Percentiles rank a stretch among this genome's conserved stretches.
Evolutionary conservation across 2,329 filamentous ascomycete species (phyloP).

Genomic region (Aspergillus neotritici): DNA sequence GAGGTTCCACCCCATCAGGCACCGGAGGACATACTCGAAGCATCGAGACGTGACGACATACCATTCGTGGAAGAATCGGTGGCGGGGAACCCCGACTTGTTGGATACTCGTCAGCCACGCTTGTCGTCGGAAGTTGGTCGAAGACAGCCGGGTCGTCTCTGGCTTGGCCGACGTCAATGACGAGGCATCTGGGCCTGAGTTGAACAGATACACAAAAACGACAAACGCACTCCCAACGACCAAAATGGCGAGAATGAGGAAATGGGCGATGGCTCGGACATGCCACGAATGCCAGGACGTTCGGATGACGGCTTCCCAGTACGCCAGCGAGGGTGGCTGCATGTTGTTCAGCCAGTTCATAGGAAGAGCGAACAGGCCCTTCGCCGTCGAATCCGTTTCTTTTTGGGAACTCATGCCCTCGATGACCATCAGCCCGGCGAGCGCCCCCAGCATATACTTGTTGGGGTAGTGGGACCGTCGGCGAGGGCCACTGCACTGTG

Average conservation of each 20-base stretch:
- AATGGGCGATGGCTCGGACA: slow-evolving; percentile 32
- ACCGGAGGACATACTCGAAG: slow-evolving; percentile 72
- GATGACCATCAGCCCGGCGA: slow-evolving; percentile 86
- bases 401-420: slow-evolving; percentile 70
- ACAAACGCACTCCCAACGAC: slow-evolving; percentile 53
- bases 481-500: slow-evolving; percentile 39
- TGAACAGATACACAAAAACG: slow-evolving; percentile 51
- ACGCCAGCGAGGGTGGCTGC: slow-evolving; percentile 18
- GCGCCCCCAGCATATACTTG: slow-evolving; percentile 87
- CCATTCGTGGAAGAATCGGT: slow-evolving; percentile 80
- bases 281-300: slow-evolving; percentile 34
- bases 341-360: slow-evolving; percentile 49
- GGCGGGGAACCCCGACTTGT: slow-evolving; percentile 82
- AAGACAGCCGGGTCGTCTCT: slow-evolving; percentile 48
- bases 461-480: slow-evolving; percentile 50
- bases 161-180: slow-evolving; percentile 25
- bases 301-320: slow-evolving; percentile 21
- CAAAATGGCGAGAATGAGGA: slow-evolving; percentile 48
- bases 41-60: slow-evolving; percentile 75
- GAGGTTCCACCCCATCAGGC: slow-evolving; percentile 66
- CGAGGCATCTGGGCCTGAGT: slow-evolving; percentile 50
- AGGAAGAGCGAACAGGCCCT: slow-evolving; percentile 63
- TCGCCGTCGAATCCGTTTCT: slow-evolving; percentile 56
- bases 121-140: slow-evolving; percentile 76
- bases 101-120: slow-evolving; percentile 93